Percentiles rank a stretch among this genome's conserved stretches.
These are phyloP conservation scores for Cyclaneusma minus DNA, from an alignment of 2,329 filamentous ascomycete species.

Conservation along the genomic window DNA sequence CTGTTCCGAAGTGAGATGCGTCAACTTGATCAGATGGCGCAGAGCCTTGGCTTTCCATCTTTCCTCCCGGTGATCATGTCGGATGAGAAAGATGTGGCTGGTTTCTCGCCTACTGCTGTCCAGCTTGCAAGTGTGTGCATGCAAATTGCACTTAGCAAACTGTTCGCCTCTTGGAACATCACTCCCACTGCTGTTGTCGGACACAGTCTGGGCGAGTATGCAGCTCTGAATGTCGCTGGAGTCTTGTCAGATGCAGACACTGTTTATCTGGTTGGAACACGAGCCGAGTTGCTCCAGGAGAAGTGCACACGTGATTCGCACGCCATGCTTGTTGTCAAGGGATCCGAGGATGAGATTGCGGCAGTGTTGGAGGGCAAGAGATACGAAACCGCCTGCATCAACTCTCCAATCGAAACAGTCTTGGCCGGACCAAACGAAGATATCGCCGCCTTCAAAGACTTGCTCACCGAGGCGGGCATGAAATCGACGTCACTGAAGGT, in stretches of 20 bases:
- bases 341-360: constrained; percentile 31
- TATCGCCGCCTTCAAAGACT: constrained; percentile 32
- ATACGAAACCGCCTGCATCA: constrained; percentile 49
- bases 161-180: constrained; percentile 42
- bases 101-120: constrained; percentile 32
- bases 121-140: constrained; percentile 38
- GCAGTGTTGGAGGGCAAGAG: constrained; percentile 32
- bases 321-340: constrained; percentile 44
- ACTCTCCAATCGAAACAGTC: constrained; percentile 60
- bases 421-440: constrained; percentile 42
- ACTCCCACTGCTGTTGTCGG: constrained; percentile 38
- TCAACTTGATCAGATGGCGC: constrained; percentile 11
- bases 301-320: constrained; percentile 53
- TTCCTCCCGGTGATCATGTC: constrained; percentile 26
- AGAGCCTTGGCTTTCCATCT: constrained; percentile 12
- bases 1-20: constrained; percentile 12
- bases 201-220: constrained; percentile 59
- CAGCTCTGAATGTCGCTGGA: constrained; percentile 54
- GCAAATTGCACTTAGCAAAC: constrained; percentile 36
- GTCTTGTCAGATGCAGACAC: constrained; percentile 57
- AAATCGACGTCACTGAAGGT: constrained; percentile 48
- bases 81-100: constrained; percentile 22
- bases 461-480: constrained; percentile 34
- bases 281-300: constrained; percentile 48
- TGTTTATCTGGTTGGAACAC: constrained; percentile 53